phyloP scores from a whole-genome alignment of 1,139 yeast genomes.

The Kodamaea suecica region DNA sequence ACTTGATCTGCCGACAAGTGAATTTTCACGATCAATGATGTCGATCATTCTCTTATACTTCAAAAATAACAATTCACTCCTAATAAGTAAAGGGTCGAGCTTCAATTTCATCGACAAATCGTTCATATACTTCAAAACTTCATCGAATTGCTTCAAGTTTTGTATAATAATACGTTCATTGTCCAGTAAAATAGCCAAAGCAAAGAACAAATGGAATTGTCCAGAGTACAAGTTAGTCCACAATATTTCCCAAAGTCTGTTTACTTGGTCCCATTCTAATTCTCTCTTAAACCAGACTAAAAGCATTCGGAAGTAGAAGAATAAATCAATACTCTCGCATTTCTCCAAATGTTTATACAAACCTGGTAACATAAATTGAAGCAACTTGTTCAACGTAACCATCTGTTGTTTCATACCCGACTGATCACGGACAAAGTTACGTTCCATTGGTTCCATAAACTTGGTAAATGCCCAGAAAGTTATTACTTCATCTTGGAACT shows the following conservation, averaged over 20 bases:
- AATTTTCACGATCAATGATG: conserved; percentile 62
- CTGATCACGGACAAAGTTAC: conserved; percentile 88
- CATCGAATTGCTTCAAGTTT: conserved; percentile 78
- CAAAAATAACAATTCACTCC: conserved; percentile 79
- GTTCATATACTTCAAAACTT: conserved; percentile 87
- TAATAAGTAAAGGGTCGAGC: conserved; percentile 66
- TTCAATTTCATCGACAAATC: conserved; percentile 78
- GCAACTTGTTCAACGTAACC: conserved; percentile 74
- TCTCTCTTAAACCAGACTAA: conserved; percentile 96
- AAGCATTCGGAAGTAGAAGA: conserved; percentile 92
- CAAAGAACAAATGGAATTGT: conserved; percentile 84
- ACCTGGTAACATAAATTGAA: conserved; percentile 85
- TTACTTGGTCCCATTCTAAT: conserved; percentile 74
- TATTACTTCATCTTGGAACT: conserved; percentile 71
- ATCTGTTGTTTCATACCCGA: conserved; percentile 91
- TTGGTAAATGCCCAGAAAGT: conserved; percentile 87
- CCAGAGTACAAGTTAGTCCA: conserved; percentile 86
- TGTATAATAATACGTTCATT: conserved; percentile 76
- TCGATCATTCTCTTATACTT: conserved; percentile 77
- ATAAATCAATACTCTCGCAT: conserved; percentile 86
- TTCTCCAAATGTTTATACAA: conserved; percentile 77
- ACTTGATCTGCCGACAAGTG: conserved; percentile 17
- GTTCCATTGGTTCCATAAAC: conserved; percentile 93
- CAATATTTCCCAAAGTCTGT: conserved; percentile 83
- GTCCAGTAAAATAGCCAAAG: conserved; percentile 82